Base-by-base conservation (phyloP, 371 early-diverging fungal species). In the Mortierella sp. region DNA sequence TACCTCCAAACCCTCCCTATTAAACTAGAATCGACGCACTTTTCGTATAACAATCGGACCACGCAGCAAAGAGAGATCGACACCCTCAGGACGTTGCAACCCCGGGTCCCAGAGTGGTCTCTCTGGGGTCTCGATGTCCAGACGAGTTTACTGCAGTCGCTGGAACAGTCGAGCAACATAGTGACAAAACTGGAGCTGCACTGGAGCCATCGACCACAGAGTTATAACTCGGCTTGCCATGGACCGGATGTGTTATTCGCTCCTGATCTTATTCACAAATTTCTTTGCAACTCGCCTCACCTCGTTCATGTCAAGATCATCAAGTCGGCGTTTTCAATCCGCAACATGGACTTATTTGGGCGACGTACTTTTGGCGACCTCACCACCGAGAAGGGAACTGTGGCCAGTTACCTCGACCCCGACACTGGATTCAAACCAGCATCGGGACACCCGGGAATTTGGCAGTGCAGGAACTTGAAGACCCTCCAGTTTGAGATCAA, bases 391-490 rank as follows among this genome's bases (percentile, higher is more conserved):
- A 34, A 8, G 5, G 26, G 34, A 1, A 61, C 31, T 19, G 21
- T 16, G 14, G 5, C 34, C 8, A 2, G 6, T 28, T 57, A n/a
- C 13, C 8, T 3, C 57, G 26, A 28, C 34, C 34, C 61, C 19
- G 34, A 34, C 5, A 1, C 6, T 19, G 34, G 16, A 6, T 2
- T 6, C 9, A 26, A 19, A 0, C 19, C 21, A 31, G 34, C 31
- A 19, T 50, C 50, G 37, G 19, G 19, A 2, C 61, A 21, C 31
- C 61, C 61, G 8, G 21, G 26, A 61, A 31, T 61, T 8, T 61
- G 61, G 61, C 61, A 61, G 34, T 61, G 61, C 21, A 61, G 61
- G 61, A 61, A 61, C 34, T 34, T 61, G 34, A 61, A 34, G 37
- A 61, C 61, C 19, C 31, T 61, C 2, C 61, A 61, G 34, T 61